A percentile compares a stretch with the other conserved stretches of the same genome.
These are phyloP conservation scores for Leavenworthia alabamica DNA, from an alignment of 345 rosid genomes.

Conservation along the genomic window DNA sequence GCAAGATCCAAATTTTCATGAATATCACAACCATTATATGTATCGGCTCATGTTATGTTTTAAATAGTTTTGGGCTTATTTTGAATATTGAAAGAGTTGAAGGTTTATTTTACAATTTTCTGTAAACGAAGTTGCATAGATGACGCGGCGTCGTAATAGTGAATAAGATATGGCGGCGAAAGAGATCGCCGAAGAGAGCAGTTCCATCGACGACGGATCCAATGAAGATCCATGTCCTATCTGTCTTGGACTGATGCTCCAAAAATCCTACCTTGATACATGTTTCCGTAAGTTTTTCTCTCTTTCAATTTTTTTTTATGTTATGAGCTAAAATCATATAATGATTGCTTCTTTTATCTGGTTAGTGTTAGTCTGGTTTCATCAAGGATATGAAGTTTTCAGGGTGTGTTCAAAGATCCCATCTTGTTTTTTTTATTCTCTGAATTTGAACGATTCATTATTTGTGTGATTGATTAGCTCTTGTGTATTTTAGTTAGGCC, in stretches of 20 bases:
- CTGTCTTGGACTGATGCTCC: conserved; percentile 51
- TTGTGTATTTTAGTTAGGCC: neutral
- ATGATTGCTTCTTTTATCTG: neutral
- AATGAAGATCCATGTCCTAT: conserved; percentile 62
- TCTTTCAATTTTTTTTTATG: neutral
- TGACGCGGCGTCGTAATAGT: conserved; percentile 3
- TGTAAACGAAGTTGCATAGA: neutral
- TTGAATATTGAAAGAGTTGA: neutral
- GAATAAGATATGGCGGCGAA: conserved; percentile 26
- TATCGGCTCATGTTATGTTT: too few relatives aligned
- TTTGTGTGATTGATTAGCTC: neutral
- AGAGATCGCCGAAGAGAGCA: conserved; percentile 8
- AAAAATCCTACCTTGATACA: conserved; percentile 66
- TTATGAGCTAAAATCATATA: neutral
- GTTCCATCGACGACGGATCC: neutral
- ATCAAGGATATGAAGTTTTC: neutral
- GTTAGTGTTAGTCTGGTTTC: neutral
- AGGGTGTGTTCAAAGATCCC: neutral
- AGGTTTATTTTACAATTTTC: neutral
- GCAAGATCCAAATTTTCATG: conserved; percentile 42
- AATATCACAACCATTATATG: conserved; percentile 47
- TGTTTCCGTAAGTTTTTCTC: conserved; percentile 62
- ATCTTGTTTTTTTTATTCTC: neutral
- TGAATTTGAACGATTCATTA: neutral
- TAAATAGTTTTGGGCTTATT: neutral